A percentile compares a stretch with the other conserved stretches of the same genome.
Conservation (phyloP, 2,329 filamentous ascomycete genomes). For the Colletotrichum chlorophyti region DNA sequence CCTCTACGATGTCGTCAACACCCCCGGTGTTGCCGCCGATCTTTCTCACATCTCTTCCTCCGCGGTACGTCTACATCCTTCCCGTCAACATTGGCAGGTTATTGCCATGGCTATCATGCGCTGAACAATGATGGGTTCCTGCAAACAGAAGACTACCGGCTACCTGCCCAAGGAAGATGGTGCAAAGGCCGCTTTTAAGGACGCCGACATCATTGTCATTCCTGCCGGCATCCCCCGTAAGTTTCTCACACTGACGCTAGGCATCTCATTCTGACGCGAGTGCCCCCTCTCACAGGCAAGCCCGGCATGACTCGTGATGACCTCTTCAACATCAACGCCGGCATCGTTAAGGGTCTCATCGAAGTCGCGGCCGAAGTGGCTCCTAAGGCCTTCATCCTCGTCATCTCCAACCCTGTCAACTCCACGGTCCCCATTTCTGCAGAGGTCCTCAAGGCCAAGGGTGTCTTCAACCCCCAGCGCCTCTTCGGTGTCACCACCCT, state of each 20-base stretch:
- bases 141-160: slow-evolving; percentile 77
- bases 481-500: slow-evolving; percentile 99
- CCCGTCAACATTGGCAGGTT: not conserved
- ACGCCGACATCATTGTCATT: slow-evolving; percentile 95
- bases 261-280: not conserved
- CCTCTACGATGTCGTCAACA: slow-evolving; percentile 99
- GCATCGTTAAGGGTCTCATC: slow-evolving; percentile 93
- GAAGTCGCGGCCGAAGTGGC: slow-evolving; percentile 86
- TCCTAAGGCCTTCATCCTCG: slow-evolving; percentile 92
- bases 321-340: slow-evolving; percentile 99
- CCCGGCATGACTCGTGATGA: slow-evolving; percentile 99
- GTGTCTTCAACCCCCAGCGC: slow-evolving; percentile 92
- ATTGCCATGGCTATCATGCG: not conserved
- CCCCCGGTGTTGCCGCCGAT: slow-evolving; percentile 92
- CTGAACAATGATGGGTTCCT: slow-evolving; percentile 11
- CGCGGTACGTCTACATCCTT: slow-evolving; percentile 65
- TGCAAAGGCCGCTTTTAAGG: slow-evolving; percentile 86
- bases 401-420: slow-evolving; percentile 99
- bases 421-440: slow-evolving; percentile 97
- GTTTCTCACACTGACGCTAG: slow-evolving; percentile 41
- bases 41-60: slow-evolving; percentile 95
- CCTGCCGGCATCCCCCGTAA: slow-evolving; percentile 96
- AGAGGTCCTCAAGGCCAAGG: slow-evolving; percentile 92
- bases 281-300: slow-evolving; percentile 74
- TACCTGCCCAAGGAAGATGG: slow-evolving; percentile 88